These are phyloP conservation scores for Bimuria novae-zelandiae DNA, from an alignment of 2,329 filamentous ascomycete genomes.

Conservation along the genomic window DNA sequence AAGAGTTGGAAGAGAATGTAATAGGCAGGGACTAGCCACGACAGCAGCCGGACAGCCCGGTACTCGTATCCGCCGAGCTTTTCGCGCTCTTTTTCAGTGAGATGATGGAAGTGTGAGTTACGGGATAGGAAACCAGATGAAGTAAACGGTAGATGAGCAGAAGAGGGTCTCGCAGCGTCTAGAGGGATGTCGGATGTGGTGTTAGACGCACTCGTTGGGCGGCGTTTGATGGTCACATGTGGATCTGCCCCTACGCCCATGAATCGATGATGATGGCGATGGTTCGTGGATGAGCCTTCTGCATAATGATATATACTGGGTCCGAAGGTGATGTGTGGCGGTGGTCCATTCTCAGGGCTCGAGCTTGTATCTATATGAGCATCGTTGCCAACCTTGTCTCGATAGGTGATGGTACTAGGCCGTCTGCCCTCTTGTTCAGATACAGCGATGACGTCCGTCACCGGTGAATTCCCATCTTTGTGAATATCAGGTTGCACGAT, in stretches of 20 bases:
- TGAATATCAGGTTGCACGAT: not conserved
- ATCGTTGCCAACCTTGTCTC: slow-evolving; percentile 15
- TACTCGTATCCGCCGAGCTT: slow-evolving; percentile 57
- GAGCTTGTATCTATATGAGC: slow-evolving; percentile 13
- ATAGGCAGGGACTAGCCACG: slow-evolving; percentile 50
- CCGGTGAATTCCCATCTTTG: not conserved
- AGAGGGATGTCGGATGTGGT: slow-evolving; percentile 14
- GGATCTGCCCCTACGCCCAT: slow-evolving; percentile 43
- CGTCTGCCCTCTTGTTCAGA: not conserved
- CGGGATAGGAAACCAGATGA: slow-evolving; percentile 43
- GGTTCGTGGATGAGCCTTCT: slow-evolving; percentile 7
- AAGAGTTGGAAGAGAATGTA: slow-evolving; percentile 20
- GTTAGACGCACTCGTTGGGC: slow-evolving; percentile 16
- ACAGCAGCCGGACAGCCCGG: slow-evolving; percentile 52
- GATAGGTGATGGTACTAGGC: slow-evolving; percentile 15
- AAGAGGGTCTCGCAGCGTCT: slow-evolving; percentile 11
- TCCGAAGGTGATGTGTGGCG: slow-evolving; percentile 37
- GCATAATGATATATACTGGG: slow-evolving; percentile 25
- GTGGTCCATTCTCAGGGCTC: slow-evolving; percentile 3
- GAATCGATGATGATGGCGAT: slow-evolving; percentile 24
- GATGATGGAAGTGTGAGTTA: slow-evolving; percentile 55
- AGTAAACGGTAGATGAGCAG: slow-evolving; percentile 20
- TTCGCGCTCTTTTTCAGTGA: slow-evolving; percentile 50
- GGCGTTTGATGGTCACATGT: slow-evolving; percentile 27
- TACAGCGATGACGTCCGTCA: not conserved